Evolutionary conservation across 208 protist genomes (phyloP), one percentile per base, ranked within the genome.

Genomic region (Blechomonas ayalai): DNA sequence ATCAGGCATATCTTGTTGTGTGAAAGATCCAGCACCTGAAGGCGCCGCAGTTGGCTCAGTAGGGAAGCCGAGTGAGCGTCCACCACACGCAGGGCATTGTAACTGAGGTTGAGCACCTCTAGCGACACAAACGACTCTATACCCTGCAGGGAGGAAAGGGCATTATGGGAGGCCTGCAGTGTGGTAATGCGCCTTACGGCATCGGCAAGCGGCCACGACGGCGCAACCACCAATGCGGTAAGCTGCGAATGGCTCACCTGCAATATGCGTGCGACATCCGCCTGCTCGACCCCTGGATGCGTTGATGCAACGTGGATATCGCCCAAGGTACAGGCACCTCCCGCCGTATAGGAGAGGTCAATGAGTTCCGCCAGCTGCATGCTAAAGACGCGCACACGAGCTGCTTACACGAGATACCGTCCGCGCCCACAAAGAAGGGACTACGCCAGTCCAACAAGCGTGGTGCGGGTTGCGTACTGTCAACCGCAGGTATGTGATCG

Each of bases 61-160:
- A 84, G 55, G 5, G 62, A 47, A 12, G 67, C 52, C 8, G 66
- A 57, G 36, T 80, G 59, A 0, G 60, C 52, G 48, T 94, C 85
- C 12, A 87, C 44, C 29, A 84, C 71, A 8, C 55, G 63, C 8
- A 94, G 18, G 12, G 27, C 20, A 52, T 94, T 94, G 60, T 89
- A 55, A 46, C 75, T 78, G 2, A 86, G 33, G 56, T 94, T 68
- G 8, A 94, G 67, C 31, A 81, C 61, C 61, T 90, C 73, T 3
- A 94, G 53, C 40, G 65, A 56, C 3, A 24, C 13, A 45, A 90
- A 87, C 13, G 45, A 35, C 8, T 88, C 85, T 12, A 94, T 18
- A 7, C 85, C 85, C 19, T 59, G 51, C 24, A 94, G 42, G 9
- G 36, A 67, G 41, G 48, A 59, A 5, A 94, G 39, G 8, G 49